Conservation (phyloP, 805 yeast genomes). For the Starmerella gropengiesseri region DNA sequence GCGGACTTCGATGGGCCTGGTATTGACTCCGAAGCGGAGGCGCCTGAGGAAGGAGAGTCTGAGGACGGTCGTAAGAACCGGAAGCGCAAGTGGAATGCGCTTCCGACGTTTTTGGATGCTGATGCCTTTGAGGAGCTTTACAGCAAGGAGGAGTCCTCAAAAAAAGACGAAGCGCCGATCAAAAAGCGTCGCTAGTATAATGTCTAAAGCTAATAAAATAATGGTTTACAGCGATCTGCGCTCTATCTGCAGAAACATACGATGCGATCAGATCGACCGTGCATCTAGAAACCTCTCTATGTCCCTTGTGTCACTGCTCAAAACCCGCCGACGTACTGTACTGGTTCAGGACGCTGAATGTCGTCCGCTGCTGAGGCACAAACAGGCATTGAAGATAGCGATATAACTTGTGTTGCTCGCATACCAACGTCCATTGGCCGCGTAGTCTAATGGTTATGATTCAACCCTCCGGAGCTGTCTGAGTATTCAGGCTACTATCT, state of each 20-base stretch:
- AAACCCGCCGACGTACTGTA: no score
- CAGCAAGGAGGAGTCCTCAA: constrained; percentile 2
- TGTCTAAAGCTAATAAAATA: background rate
- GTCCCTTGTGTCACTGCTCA: no score
- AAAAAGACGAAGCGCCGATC: background rate
- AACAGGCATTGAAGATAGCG: no score
- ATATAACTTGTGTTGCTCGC: no score
- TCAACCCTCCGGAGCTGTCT: constrained; percentile 18
- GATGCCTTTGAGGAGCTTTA: constrained; percentile 24
- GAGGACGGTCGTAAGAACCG: constrained; percentile 16
- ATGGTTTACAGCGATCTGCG: no score
- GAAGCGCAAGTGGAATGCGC: constrained; percentile 23
- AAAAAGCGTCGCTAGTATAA: constrained; percentile 6
- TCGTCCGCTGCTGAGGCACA: background rate
- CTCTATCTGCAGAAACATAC: no score
- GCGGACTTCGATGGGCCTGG: constrained; percentile 10
- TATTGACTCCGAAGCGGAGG: constrained; percentile 3
- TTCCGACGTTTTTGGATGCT: constrained; percentile 25
- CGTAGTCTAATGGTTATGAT: constrained; percentile 22
- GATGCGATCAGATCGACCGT: no score
- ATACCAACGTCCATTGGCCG: constrained; percentile 16
- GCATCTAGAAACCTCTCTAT: no score
- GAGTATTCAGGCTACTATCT: background rate
- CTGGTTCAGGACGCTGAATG: no score
- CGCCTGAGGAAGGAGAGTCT: background rate